These are phyloP conservation scores for Ophiosphaerella korrae DNA, from an alignment of 2,329 filamentous ascomycete genomes.

Conservation along the genomic window DNA sequence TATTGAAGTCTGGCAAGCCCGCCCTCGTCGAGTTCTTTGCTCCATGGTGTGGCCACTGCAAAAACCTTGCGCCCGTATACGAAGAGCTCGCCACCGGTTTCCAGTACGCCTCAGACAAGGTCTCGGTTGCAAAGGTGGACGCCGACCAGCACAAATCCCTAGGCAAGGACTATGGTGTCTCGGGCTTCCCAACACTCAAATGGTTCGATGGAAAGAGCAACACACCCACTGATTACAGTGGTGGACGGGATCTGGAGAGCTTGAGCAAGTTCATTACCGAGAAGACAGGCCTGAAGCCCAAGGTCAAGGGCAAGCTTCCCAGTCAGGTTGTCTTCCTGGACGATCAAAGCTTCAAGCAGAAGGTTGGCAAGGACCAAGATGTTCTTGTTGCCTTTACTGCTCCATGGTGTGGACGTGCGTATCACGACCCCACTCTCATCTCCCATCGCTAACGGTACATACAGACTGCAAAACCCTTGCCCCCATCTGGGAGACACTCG, in stretches of 20 bases:
- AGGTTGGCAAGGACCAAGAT: slow-evolving; percentile 83
- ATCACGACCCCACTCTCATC: slow-evolving; percentile 2
- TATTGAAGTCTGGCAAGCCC: slow-evolving; percentile 90
- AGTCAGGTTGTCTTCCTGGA: slow-evolving; percentile 81
- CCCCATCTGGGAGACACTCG: slow-evolving; percentile 86
- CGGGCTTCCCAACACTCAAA: slow-evolving; percentile 96
- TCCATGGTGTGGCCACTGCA: slow-evolving; percentile 99
- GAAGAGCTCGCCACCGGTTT: slow-evolving; percentile 84
- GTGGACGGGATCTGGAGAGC: slow-evolving; percentile 85
- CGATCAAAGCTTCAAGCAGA: slow-evolving; percentile 76
- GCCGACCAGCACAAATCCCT: slow-evolving; percentile 86
- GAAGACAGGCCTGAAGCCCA: slow-evolving; percentile 84
- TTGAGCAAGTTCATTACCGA: slow-evolving; percentile 79
- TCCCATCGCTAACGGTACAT: slow-evolving; percentile 11
- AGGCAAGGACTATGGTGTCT: slow-evolving; percentile 83
- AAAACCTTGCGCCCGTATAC: slow-evolving; percentile 91
- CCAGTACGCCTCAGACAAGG: slow-evolving; percentile 72
- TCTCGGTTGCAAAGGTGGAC: slow-evolving; percentile 94
- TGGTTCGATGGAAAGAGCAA: slow-evolving; percentile 96
- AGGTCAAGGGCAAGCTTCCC: slow-evolving; percentile 72
- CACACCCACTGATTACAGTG: slow-evolving; percentile 81
- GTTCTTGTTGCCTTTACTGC: slow-evolving; percentile 96
- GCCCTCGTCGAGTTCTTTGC: slow-evolving; percentile 98
- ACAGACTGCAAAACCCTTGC: slow-evolving; percentile 96
- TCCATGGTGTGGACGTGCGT: slow-evolving; percentile 97